A percentile compares a stretch with the other conserved stretches of the same genome.
phyloP scores from a whole-genome alignment of 2,329 filamentous ascomycete genomes.

The Decorospora gaudefroyi region DNA sequence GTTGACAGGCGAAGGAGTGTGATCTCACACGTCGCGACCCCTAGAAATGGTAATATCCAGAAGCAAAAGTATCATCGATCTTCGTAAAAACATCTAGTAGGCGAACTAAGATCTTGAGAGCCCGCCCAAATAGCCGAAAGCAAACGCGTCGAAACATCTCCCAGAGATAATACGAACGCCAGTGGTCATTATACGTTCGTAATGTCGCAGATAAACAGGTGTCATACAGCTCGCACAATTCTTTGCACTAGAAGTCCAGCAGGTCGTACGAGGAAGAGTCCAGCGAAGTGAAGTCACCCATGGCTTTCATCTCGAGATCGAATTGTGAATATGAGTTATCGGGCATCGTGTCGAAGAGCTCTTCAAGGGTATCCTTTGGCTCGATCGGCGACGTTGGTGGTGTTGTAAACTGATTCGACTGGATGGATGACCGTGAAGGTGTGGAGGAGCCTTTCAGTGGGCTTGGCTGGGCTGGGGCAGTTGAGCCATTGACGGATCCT shows the following conservation, averaged over 20 bases:
- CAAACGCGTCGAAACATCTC: slow-evolving; percentile 15
- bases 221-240: slow-evolving; percentile 37
- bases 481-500: slow-evolving; percentile 27
- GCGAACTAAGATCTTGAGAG: slow-evolving; percentile 9
- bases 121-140: slow-evolving; percentile 9
- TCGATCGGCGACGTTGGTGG: slow-evolving; percentile 45
- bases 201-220: slow-evolving; percentile 15
- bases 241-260: slow-evolving; percentile 42
- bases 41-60: slow-evolving; percentile 17
- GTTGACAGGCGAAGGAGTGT: slow-evolving; percentile 22
- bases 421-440: slow-evolving; percentile 42
- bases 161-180: slow-evolving; percentile 15
- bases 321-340: slow-evolving; percentile 45
- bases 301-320: slow-evolving; percentile 48
- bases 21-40: slow-evolving; percentile 15
- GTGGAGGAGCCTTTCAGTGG: slow-evolving; percentile 38
- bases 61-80: slow-evolving; percentile 20
- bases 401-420: slow-evolving; percentile 46
- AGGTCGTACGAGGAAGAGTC: slow-evolving; percentile 42
- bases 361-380: slow-evolving; percentile 42
- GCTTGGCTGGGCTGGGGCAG: slow-evolving; percentile 27
- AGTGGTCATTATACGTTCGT: slow-evolving; percentile 19
- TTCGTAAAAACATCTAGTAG: slow-evolving; percentile 9
- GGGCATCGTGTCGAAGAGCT: slow-evolving; percentile 40
- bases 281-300: slow-evolving; percentile 41